Evolutionary conservation across 257 asterid genomes (phyloP), one percentile per base, ranked within the genome.

Genomic region (Anisodus acutangulus): DNA sequence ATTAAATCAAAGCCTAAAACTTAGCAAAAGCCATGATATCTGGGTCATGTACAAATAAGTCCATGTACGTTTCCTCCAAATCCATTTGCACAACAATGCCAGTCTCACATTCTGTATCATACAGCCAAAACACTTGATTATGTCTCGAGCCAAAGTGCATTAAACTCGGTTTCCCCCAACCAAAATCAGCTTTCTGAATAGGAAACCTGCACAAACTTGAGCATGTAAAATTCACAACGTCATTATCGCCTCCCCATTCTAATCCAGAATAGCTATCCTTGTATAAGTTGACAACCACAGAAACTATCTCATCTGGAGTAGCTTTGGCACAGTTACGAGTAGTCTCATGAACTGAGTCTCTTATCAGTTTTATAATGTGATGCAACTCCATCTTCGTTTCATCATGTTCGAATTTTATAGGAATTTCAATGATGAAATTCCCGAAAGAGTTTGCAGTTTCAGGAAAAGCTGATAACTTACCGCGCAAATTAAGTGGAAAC

Each of bases 401-500:
- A 4, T 78, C 63, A 6, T 78, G 69, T 39, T 39, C 39, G 69
- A 49, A 80, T 10, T 4, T 57, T 8, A 79, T 58, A 1, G 39
- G 47, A 26, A n/a, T 37, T 3, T 78, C 80, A 26, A 84, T 79
- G 17, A 78, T 79, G 15, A 84, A 51, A 83, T 84, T 84, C 43
- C 84, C 87, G 16, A 79, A 84, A 13, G 68, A 39, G 60, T 39
- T 57, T 0, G 49, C 57, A 26, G 68, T 22, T 8, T 41, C 3
- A 54, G 71, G 62, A 9, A 55, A 15, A 57, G 8, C 0, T 2
- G 16, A 45, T 8, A 59, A 19, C 39, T 58, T 84, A 17, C 84
- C 71, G 2, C 87, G 71, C 15, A 85, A 72, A 43, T 64, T 81
- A 70, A 85, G 16, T 26, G 85, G 76, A 60, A 60, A 80, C 3